These are phyloP conservation scores for Cystobasidium onofrii DNA, from an alignment of 768 basidiomycete species.

Conservation along the genomic window DNA sequence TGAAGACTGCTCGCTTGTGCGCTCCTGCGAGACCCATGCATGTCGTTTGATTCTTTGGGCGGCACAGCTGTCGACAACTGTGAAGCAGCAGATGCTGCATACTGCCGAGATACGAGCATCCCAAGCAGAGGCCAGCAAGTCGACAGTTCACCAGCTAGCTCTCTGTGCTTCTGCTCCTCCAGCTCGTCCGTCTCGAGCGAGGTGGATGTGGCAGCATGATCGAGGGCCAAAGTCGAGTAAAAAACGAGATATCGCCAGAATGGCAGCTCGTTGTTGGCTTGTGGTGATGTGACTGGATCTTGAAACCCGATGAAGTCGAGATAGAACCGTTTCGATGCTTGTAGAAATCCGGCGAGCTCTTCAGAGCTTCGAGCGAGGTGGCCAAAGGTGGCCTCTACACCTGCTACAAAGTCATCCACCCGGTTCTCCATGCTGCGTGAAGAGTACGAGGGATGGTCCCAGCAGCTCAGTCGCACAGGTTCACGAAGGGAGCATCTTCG, in stretches of 20 bases:
- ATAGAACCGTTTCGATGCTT: constrained; percentile 5
- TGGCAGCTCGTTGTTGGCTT: neutral
- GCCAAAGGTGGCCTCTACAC: constrained; percentile 14
- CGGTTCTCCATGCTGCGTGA: neutral
- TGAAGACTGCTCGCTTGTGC: neutral
- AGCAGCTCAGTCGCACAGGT: too few species aligned
- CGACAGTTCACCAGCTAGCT: neutral
- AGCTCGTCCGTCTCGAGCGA: neutral
- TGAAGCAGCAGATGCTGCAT: neutral
- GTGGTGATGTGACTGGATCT: neutral
- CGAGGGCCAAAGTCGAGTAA: neutral
- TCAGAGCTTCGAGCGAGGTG: neutral
- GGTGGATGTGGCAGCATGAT: neutral
- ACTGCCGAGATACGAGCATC: neutral
- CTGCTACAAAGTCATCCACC: constrained; percentile 8
- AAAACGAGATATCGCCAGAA: constrained; percentile 24
- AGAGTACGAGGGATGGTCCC: neutral
- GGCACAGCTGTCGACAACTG: neutral
- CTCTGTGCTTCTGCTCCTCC: neutral
- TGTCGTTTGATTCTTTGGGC: neutral
- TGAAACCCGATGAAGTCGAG: neutral
- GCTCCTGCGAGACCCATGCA: neutral
- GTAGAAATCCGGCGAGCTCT: neutral
- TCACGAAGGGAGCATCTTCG: too few species aligned
- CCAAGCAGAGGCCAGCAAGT: constrained; percentile 16